Conservation (phyloP, 2,329 filamentous ascomycete species). For the Trichophaea hybrida region DNA sequence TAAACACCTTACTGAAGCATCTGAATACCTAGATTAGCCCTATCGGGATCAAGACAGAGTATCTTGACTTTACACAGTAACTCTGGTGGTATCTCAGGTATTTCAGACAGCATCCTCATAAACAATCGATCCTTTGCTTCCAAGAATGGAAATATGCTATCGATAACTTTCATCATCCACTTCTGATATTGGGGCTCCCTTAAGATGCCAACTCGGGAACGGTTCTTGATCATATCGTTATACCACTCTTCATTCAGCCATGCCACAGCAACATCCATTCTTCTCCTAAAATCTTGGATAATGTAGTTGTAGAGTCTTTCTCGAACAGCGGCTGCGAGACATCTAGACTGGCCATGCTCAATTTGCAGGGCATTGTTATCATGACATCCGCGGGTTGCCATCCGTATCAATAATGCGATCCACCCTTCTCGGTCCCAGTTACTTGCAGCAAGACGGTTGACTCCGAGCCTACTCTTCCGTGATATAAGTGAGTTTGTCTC, state of each 20-base stretch:
- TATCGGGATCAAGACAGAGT: constrained; percentile 51
- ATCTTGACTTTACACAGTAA: constrained; percentile 60
- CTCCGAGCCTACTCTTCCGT: constrained; percentile 53
- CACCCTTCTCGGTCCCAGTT: constrained; percentile 77
- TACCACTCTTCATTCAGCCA: constrained; percentile 99
- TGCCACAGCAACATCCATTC: constrained; percentile 77
- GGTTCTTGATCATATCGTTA: constrained; percentile 54
- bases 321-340: constrained; percentile 55
- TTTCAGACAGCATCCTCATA: constrained; percentile 79
- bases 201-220: constrained; percentile 34
- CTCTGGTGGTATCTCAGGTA: constrained; percentile 59
- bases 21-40: constrained; percentile 48
- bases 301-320: constrained; percentile 73
- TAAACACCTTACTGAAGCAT: constrained; percentile 42
- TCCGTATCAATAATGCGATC: constrained; percentile 71
- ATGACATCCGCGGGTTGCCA: constrained; percentile 57
- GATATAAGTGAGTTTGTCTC: constrained; percentile 45
- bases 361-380: constrained; percentile 38
- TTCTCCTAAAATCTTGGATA: constrained; percentile 76
- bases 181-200: constrained; percentile 57
- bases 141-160: constrained; percentile 81
- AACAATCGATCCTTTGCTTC: constrained; percentile 80
- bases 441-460: constrained; percentile 71
- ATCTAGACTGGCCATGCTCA: constrained; percentile 37
- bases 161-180: constrained; percentile 67